phyloP scores from a whole-genome alignment of 495 filamentous ascomycete species.

The Lentithecium fluviatile region DNA sequence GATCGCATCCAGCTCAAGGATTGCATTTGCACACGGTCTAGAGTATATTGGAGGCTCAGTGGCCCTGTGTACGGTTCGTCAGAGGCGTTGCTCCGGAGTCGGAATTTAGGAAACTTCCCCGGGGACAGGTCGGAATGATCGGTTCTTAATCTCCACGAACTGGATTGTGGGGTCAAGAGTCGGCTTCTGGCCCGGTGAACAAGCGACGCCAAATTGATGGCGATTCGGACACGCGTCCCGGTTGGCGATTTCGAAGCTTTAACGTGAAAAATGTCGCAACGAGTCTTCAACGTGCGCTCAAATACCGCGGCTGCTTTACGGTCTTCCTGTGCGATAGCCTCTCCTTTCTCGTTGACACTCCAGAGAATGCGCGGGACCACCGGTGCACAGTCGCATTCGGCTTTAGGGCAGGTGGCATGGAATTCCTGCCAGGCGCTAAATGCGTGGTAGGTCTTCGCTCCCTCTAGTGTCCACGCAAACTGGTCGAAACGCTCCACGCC shows the following conservation, averaged over 20 bases:
- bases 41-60: slow-evolving; percentile 44
- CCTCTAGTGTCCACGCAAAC: slow-evolving; percentile 17
- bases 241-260: slow-evolving; percentile 36
- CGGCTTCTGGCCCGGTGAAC: slow-evolving; percentile 55
- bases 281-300: slow-evolving; percentile 51
- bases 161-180: slow-evolving; percentile 30
- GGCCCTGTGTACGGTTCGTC: slow-evolving; percentile 45
- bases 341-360: slow-evolving; percentile 30
- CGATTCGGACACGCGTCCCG: slow-evolving; percentile 45
- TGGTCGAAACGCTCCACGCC: background rate
- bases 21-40: slow-evolving; percentile 58
- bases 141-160: slow-evolving; percentile 54
- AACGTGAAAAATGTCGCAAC: slow-evolving; percentile 51
- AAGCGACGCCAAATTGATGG: slow-evolving; percentile 56
- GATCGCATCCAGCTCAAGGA: slow-evolving; percentile 65
- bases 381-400: slow-evolving; percentile 46
- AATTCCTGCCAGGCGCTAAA: slow-evolving; percentile 1
- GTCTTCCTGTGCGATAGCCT: slow-evolving; percentile 49
- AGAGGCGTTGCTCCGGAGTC: slow-evolving; percentile 48
- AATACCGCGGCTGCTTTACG: slow-evolving; percentile 47
- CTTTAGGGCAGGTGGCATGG: background rate
- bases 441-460: background rate
- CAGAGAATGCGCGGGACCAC: slow-evolving; percentile 46
- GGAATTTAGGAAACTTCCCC: slow-evolving; percentile 42
- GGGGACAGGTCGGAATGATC: slow-evolving; percentile 42